phyloP scores from a whole-genome alignment of 2,329 filamentous ascomycete species.

The Penicillium palitans region DNA sequence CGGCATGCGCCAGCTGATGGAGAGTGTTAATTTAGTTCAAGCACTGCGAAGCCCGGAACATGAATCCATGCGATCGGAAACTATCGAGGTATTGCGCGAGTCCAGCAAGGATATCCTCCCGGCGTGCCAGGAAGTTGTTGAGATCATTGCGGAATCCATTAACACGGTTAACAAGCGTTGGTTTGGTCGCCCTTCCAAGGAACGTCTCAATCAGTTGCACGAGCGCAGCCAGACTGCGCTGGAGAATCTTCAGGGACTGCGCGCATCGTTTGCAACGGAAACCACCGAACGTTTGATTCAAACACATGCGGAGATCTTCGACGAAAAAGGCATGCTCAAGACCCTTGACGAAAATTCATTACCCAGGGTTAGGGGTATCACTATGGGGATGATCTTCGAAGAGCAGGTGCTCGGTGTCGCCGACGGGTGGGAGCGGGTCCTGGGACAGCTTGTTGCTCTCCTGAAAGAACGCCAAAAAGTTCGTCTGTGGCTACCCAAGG shows the following conservation, averaged over 20 bases:
- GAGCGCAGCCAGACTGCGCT: slow-evolving; percentile 22
- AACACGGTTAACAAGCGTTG: slow-evolving; percentile 33
- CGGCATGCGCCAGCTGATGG: slow-evolving; percentile 35
- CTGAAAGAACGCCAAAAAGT: slow-evolving; percentile 37
- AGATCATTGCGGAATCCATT: slow-evolving; percentile 28
- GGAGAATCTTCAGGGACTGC: slow-evolving; percentile 30
- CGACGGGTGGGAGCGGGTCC: slow-evolving; percentile 36
- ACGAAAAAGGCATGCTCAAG: slow-evolving; percentile 43
- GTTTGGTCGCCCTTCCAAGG: slow-evolving; percentile 28
- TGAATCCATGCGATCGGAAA: slow-evolving; percentile 33
- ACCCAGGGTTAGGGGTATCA: slow-evolving; percentile 42
- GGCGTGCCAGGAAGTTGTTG: slow-evolving; percentile 29
- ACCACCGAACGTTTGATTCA: slow-evolving; percentile 46
- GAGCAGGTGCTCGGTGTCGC: slow-evolving; percentile 42
- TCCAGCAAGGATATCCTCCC: slow-evolving; percentile 31
- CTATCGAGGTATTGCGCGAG: slow-evolving; percentile 34
- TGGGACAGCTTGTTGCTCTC: slow-evolving; percentile 41
- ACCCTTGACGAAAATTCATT: slow-evolving; percentile 23
- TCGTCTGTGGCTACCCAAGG: slow-evolving; percentile 48
- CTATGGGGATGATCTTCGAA: slow-evolving; percentile 51
- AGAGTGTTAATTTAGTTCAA: slow-evolving; percentile 38
- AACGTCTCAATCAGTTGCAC: slow-evolving; percentile 24
- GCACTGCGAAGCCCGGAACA: slow-evolving; percentile 44
- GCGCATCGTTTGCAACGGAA: slow-evolving; percentile 27
- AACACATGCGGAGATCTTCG: slow-evolving; percentile 45